Evolutionary conservation across 177 flowering plant genomes (phyloP).

Genomic region (Vitis hybrid): DNA sequence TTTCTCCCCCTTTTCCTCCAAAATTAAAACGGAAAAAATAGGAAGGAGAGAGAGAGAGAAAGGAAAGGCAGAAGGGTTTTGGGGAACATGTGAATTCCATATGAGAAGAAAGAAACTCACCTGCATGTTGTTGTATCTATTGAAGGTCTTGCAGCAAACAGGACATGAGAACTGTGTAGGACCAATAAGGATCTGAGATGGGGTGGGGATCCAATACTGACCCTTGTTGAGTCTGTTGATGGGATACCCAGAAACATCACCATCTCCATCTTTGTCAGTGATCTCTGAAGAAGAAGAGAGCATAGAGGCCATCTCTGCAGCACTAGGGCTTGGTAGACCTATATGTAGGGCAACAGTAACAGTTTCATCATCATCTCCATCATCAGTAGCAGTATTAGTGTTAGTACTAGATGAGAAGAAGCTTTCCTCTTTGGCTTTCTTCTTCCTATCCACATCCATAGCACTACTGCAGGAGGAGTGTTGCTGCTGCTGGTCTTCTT

Average conservation of each 20-base stretch:
- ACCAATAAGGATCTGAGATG: conserved; percentile 66
- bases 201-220: conserved; percentile 72
- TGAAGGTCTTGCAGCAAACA: conserved; percentile 64
- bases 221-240: conserved; percentile 50
- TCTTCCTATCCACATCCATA: conserved; percentile 13
- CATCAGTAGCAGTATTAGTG: neutral
- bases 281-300: conserved; percentile 21
- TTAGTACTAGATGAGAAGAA: neutral
- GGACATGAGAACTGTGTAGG: conserved; percentile 71
- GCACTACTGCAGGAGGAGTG: neutral
- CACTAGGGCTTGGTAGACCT: conserved; percentile 62
- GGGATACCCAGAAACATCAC: conserved; percentile 25
- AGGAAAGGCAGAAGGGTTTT: neutral
- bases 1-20: neutral
- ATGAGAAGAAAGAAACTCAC: conserved; percentile 15
- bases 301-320: conserved; percentile 43
- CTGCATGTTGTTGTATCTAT: conserved; percentile 72
- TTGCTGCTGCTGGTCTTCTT: conserved; percentile 6
- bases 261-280: conserved; percentile 23
- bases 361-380: conserved; percentile 17
- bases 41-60: neutral
- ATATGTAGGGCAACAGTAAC: conserved; percentile 62
- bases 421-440: neutral
- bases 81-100: too few relatives aligned
- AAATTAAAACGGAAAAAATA: neutral